These are phyloP conservation scores for Cucurbita ficifolia DNA, from an alignment of 306 rosid species.

Conservation along the genomic window DNA sequence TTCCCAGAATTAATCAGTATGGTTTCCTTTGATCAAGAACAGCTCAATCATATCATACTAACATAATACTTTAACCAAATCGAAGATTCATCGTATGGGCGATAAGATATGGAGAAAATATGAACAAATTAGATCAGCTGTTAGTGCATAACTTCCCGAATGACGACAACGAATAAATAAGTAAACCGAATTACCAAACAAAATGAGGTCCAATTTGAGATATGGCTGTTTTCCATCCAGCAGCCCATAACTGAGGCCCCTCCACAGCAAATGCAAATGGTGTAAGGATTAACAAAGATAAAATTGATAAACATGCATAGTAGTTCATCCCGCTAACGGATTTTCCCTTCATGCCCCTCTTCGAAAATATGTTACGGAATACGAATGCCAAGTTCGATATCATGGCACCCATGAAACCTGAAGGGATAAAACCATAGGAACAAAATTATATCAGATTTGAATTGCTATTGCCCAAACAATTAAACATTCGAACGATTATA, in stretches of 20 bases:
- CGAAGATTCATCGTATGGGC: not conserved
- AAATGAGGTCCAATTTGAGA: constrained; percentile 70
- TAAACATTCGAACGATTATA: not conserved
- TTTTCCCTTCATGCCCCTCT: constrained; percentile 85
- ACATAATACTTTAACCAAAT: not conserved
- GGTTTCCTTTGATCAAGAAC: not conserved
- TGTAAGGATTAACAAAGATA: constrained; percentile 62
- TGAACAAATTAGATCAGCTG: not conserved
- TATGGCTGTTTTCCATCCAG: constrained; percentile 55
- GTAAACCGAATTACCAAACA: constrained; percentile 39
- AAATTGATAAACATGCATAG: constrained; percentile 72
- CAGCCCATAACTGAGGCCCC: constrained; percentile 85
- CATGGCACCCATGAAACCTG: constrained; percentile 98
- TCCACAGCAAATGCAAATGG: constrained; percentile 89
- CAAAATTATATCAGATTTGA: not conserved
- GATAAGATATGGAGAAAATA: not conserved
- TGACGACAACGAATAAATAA: not conserved
- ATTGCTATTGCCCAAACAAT: not conserved
- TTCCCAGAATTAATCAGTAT: not conserved
- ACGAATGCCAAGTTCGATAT: constrained; percentile 88
- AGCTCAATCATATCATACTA: not conserved
- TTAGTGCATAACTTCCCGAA: not conserved
- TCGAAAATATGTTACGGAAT: constrained; percentile 75
- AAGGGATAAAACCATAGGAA: not conserved
- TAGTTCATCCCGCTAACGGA: constrained; percentile 94